Evolutionary conservation across 2,329 filamentous ascomycete species (phyloP).

Genomic region (Byssothecium circinans): DNA sequence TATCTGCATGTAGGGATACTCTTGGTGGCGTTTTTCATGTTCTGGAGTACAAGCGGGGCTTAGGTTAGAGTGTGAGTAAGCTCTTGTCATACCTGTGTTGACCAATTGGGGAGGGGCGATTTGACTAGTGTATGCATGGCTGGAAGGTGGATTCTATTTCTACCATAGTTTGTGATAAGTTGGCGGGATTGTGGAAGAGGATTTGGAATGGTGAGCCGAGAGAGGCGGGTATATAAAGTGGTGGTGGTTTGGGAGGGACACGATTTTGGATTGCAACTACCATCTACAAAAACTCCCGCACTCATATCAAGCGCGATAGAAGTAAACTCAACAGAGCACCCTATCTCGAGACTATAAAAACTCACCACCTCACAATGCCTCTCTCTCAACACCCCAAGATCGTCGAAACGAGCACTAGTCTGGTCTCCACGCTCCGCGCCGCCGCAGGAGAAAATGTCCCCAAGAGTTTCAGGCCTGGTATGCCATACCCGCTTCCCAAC

Average conservation of each 20-base stretch:
- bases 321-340: too few relatives aligned
- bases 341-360: too few relatives aligned
- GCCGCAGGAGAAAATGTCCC: conserved; percentile 23
- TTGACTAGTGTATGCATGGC: conserved; percentile 12
- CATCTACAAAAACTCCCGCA: too few relatives aligned
- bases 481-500: conserved; percentile 1
- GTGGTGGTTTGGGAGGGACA: too few relatives aligned
- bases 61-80: conserved; percentile 19
- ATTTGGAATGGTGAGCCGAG: too few relatives aligned
- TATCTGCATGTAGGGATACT: too few relatives aligned
- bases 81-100: conserved; percentile 20
- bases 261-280: too few relatives aligned
- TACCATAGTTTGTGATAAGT: neutral
- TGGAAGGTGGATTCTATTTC: neutral
- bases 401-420: conserved; percentile 31
- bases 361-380: conserved; percentile 40
- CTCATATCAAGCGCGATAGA: too few relatives aligned
- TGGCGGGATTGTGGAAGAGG: too few relatives aligned
- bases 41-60: too few relatives aligned
- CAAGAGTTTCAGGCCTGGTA: conserved; percentile 36
- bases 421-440: conserved; percentile 29
- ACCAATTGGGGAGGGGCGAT: conserved; percentile 17
- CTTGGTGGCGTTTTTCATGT: too few relatives aligned
- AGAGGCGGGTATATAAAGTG: too few relatives aligned
- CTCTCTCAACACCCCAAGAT: conserved; percentile 28